Base-by-base conservation (phyloP, 192 early-diverging fungal species). In the Rhizophagus sp. region DNA sequence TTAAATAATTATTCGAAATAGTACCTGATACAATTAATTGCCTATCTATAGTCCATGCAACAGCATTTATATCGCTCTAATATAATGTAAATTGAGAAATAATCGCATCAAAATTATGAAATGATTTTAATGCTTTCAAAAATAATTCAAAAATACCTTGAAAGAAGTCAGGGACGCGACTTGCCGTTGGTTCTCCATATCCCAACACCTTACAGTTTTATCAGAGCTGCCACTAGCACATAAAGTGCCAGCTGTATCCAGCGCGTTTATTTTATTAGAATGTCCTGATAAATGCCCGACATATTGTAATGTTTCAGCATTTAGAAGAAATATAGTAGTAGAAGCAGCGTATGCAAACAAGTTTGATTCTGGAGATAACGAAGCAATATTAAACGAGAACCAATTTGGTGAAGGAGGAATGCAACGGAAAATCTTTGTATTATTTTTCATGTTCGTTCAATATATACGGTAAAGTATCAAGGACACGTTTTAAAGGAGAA, bases 391-490 rank as follows among this genome's bases (percentile, higher is more conserved):
- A 41, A 41, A 57, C 4, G 66, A 62, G 39, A 69, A 69, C 77
- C 77, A 79, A 34, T 79, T 79, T 27, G 77, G 66, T 44, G 77
- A 65, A 49, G 77, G 77, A 34, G 77, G 77, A 12, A 79, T 69
- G 36, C 36, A 70, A 9, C 36, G 52, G 52, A 22, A 57, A 57
- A 57, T n/a, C 17, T 57, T 57, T 22, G 52, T 17, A n/a, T 57
- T 57, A 1, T 22, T 22, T 17, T 22, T 57, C 52, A 57, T 57
- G 0, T n/a, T 57, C 44, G 1, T 47, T 47, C 41, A 47, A 47
- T 47, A 47, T 1, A 0, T 12, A 44, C 41, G 8, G 41, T 44
- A 44, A 44, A 10, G 41, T 44, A 47, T 47, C 11, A 41, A 7
- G 39, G 44, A 12, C 44, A 12, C 44, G 44, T 12, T 47, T 47